Percentiles rank a stretch among this genome's conserved stretches.
These are phyloP conservation scores for Kluyveromyces aestuarii DNA, from an alignment of 805 yeast genomes.

Conservation along the genomic window DNA sequence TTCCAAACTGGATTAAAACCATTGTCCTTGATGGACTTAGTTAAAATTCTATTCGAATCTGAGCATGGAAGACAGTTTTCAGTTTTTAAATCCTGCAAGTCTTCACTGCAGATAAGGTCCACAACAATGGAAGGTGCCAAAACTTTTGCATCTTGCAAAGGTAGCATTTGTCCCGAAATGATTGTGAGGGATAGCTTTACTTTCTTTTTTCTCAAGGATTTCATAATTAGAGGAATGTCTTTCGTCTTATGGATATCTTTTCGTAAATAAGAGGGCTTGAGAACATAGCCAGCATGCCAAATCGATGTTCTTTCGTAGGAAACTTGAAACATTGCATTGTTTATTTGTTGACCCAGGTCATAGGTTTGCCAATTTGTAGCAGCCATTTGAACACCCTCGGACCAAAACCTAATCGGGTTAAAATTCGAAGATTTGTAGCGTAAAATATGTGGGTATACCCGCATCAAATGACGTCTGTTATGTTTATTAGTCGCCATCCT, in stretches of 20 bases:
- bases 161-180: conserved; percentile 80
- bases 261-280: conserved; percentile 55
- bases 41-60: conserved; percentile 6
- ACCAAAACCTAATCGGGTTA: conserved; percentile 74
- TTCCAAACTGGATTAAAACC: conserved; percentile 90
- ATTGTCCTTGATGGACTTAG: conserved; percentile 42
- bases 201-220: conserved; percentile 8
- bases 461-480: conserved; percentile 62
- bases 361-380: conserved; percentile 96
- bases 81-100: conserved; percentile 13
- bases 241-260: conserved; percentile 15
- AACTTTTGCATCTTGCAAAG: conserved; percentile 45
- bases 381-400: conserved; percentile 82
- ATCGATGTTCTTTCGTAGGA: conserved; percentile 31
- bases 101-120: conserved; percentile 15
- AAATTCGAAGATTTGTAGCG: conserved; percentile 75
- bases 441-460: conserved; percentile 80
- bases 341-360: conserved; percentile 82
- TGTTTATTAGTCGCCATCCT: conserved; percentile 58
- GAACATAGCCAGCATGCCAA: conserved; percentile 55
- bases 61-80: conserved; percentile 16
- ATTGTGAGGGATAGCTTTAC: conserved; percentile 33
- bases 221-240: conserved; percentile 18
- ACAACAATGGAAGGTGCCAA: conserved; percentile 19
- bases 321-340: conserved; percentile 68